Conservation (phyloP, 345 rosid genomes). For the Corchorus capsularis region DNA sequence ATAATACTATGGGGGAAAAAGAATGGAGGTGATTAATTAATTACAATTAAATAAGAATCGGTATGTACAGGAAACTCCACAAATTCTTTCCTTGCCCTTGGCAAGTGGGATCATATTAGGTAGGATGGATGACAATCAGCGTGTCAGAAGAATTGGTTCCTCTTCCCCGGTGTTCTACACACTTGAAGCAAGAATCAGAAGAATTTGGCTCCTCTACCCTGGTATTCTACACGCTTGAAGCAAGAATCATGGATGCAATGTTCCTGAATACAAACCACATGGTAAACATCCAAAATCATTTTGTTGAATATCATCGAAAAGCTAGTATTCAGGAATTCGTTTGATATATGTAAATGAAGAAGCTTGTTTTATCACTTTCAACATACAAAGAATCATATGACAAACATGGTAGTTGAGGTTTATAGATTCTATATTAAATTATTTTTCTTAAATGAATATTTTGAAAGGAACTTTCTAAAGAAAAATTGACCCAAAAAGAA, state of each 20-base stretch:
- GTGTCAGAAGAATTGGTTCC: constrained; percentile 7
- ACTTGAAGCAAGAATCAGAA: neutral
- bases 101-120: constrained; percentile 5
- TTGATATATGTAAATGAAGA: neutral
- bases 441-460: neutral
- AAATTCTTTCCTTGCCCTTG: neutral
- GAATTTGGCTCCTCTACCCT: constrained; percentile 14
- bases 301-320: neutral
- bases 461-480: neutral
- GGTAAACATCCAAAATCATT: neutral
- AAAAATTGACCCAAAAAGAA: neutral
- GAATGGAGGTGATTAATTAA: neutral
- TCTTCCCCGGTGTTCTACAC: constrained; percentile 14
- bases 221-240: constrained; percentile 16
- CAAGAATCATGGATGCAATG: neutral
- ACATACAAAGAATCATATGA: neutral
- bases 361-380: neutral
- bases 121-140: constrained; percentile 16
- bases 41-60: neutral
- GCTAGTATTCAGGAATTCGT: neutral
- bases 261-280: constrained; percentile 25
- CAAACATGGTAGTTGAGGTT: neutral
- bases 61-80: neutral
- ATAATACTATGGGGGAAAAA: neutral
- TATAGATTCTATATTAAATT: neutral